Base-by-base conservation (phyloP, 495 filamentous ascomycete species). In the Bacidia rubella region DNA sequence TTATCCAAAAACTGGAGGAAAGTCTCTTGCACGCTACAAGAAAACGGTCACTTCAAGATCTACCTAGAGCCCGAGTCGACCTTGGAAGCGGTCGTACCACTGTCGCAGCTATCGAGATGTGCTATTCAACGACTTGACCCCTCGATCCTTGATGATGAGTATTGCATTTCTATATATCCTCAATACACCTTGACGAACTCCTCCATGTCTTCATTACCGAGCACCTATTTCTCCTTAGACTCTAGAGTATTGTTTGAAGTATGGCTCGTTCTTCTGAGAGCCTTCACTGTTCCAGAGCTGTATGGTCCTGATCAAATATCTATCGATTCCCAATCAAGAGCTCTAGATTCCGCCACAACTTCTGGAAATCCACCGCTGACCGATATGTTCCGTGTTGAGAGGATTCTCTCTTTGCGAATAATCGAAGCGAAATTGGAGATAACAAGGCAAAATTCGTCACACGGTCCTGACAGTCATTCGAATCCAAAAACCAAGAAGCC, bases 21-120 rank as follows among this genome's bases (percentile, higher is more conserved):
- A 51, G 86, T 97, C 27, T 95, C 89, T 44, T 95, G 90, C 70
- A 94, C 89, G 38, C 70, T 99, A 17, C 85, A 93, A 56, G 92
- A 95, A 62, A 97, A 96, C 63, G 92, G 92, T 43, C 83, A 90
- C 63, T 87, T 99, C 61, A 94, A 90, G 64, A 75, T 99, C 11
- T 83, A 84, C 66, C 82, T 83, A 9, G 90, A 95, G 54, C 75
- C 82, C 45, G 87, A 94, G 54, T 79, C 85, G 40, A 79, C 79
- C 0, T 70, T 90, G 1, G 75, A 96, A 21, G 81, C 85, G 17
- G 75, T 84, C 49, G 83, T 99, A 47, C 88, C 94, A 54, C 68
- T 99, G n/a, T 84, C 87, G 20, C 87, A 93, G 61, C 71, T 99
- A 21, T 86, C 86, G 19, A 78, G 92, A 41, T 92, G 85, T 62